A percentile compares a stretch with the other conserved stretches of the same genome.
Conservation (phyloP, 2,329 filamentous ascomycete genomes). For the Pleoardoris graminearum region DNA sequence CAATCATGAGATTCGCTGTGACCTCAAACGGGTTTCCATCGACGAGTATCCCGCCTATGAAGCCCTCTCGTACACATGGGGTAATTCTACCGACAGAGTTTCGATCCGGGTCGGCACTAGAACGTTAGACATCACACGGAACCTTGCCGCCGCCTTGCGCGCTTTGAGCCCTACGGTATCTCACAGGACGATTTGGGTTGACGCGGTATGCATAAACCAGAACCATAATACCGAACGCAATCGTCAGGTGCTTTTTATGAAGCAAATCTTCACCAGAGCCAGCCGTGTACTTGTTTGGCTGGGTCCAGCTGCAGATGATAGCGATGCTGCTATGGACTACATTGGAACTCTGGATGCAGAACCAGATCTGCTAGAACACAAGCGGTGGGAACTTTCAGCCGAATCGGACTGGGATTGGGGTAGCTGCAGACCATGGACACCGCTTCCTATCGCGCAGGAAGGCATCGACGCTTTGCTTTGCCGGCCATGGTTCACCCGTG, state of each 20-base stretch:
- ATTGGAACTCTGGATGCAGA: not conserved
- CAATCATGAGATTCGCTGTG: not conserved
- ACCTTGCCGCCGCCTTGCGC: not conserved
- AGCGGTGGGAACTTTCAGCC: not conserved
- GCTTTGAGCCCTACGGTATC: not conserved
- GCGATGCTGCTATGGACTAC: conserved; percentile 2
- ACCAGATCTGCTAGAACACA: not conserved
- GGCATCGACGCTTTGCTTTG: not conserved
- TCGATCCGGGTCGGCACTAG: not conserved
- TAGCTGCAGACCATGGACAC: not conserved
- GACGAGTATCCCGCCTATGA: not conserved
- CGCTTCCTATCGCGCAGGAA: not conserved
- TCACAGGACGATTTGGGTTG: not conserved
- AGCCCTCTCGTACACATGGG: not conserved
- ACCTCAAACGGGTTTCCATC: not conserved
- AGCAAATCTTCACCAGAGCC: not conserved
- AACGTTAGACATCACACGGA: not conserved
- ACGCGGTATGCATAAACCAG: conserved; percentile 8
- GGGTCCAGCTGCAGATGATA: not conserved
- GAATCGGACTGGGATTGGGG: not conserved
- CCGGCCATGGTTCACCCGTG: conserved; percentile 4
- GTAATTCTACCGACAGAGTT: not conserved
- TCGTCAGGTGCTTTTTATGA: not conserved
- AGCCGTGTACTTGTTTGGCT: not conserved
- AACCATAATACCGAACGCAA: not conserved